Evolutionary conservation across 2,329 filamentous ascomycete genomes (phyloP), one percentile per base, ranked within the genome.

Genomic region (Diplodia mutila): DNA sequence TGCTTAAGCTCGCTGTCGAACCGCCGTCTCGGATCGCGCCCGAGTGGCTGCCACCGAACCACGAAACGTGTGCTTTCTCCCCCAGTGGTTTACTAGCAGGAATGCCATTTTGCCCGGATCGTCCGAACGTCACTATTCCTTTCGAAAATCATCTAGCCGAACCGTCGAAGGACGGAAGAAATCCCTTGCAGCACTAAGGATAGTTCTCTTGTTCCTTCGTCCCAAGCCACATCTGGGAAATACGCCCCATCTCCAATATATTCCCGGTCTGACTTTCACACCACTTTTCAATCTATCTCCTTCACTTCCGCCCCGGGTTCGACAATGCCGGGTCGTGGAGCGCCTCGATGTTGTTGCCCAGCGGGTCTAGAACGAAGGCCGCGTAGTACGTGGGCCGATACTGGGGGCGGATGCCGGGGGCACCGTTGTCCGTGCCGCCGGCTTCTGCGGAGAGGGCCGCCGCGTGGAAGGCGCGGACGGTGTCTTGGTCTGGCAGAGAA

Each of bases 351-450:
- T 37, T 51, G 46, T 63, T 63, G 7, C 59, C 46, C 59, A 73
- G 53, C 53, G 73, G 73, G 70, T 76, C 74, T 18, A 72, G 29
- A 11, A 75, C 71, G 66, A 75, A 75, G 11, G 71, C 73, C 9
- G 68, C 72, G 69, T 75, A 75, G 68, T 75, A 76, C 42, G 74
- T 72, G 29, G 72, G 65, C 69, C 72, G 70, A 66, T 75, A 75
- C 51, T 68, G 69, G 34, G 69, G 57, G 61, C 74, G 72, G 21
- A 71, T 54, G 2, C 74, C 74, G 1, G 74, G 73, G 65, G 69
- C 68, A 9, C 74, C 72, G 67, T 75, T 75, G 39, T 70, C 69
- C 59, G 68, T 74, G 14, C 71, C 74, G 23, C 74, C 74, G 6
- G 72, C 71, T 3, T 61, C 25, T 49, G 39, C 57, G n/a, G 42